Conservation (phyloP, 1,139 yeast genomes). For the Scheffersomyces stambukii region DNA sequence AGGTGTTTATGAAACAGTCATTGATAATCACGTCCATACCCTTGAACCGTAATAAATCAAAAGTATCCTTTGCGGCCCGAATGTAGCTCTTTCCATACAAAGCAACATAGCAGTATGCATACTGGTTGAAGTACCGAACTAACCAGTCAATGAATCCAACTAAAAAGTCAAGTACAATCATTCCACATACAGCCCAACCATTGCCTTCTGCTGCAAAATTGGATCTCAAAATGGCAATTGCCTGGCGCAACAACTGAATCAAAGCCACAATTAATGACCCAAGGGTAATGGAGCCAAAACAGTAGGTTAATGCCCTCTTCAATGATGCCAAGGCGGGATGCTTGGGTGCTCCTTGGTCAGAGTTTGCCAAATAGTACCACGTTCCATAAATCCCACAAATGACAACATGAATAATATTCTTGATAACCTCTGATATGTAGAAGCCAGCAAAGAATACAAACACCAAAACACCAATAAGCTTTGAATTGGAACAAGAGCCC, state of each 20-base stretch:
- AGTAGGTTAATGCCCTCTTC: slow-evolving; percentile 76
- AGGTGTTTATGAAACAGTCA: slow-evolving; percentile 76
- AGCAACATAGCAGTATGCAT: slow-evolving; percentile 85
- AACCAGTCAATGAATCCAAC: slow-evolving; percentile 71
- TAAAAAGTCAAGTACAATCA: slow-evolving; percentile 55
- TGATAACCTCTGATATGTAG: slow-evolving; percentile 79
- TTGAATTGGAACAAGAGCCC: slow-evolving; percentile 64
- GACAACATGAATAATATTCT: slow-evolving; percentile 80
- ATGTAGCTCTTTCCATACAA: slow-evolving; percentile 79
- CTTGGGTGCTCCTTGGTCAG: slow-evolving; percentile 78
- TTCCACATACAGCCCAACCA: slow-evolving; percentile 50
- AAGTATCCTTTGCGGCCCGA: slow-evolving; percentile 75
- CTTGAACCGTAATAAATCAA: slow-evolving; percentile 70
- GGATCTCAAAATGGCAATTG: slow-evolving; percentile 43
- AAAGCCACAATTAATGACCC: slow-evolving; percentile 81
- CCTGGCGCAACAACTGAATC: slow-evolving; percentile 60
- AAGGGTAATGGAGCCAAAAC: slow-evolving; percentile 87
- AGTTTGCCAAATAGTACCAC: slow-evolving; percentile 78
- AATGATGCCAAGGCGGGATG: slow-evolving; percentile 82
- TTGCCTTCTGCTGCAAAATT: slow-evolving; percentile 56
- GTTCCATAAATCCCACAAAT: slow-evolving; percentile 86
- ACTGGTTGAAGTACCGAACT: slow-evolving; percentile 82
- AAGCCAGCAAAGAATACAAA: slow-evolving; percentile 83
- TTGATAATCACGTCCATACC: slow-evolving; percentile 87
- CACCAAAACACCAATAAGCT: slow-evolving; percentile 62